Evolutionary conservation across 768 basidiomycete species (phyloP), one percentile per base, ranked within the genome.

Genomic region (Leccinellum luteum): DNA sequence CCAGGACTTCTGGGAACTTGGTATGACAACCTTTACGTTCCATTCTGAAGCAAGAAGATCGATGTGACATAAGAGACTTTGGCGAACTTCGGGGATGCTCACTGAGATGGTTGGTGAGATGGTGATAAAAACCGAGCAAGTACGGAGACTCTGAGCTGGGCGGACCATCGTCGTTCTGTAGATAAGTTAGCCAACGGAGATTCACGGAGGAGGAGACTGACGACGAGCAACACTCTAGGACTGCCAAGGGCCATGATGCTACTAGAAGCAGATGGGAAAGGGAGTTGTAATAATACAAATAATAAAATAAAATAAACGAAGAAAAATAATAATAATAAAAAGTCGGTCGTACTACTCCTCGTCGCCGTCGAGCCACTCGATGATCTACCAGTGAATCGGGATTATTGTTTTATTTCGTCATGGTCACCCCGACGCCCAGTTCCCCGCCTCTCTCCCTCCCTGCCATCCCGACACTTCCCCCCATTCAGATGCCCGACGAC

Each of bases 1-100:
- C 91, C 92, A 94, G 35, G 89, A 90, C 69, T 90, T 92, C 68
- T 94, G 91, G 10, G 86, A 78, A 63, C 84, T 89, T 14, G 90
- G 90, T 25, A 92, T 75, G 54, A 92, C 87, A 15, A 92, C 91
- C 66, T 83, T 87, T 38, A 92, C 88, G 64, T 89, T 77, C 86
- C 87, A 91, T 14, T 86, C 90, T 88, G 60, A 27, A 51, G 41
- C 21, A 47, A 14, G 38, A 17, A 48, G 30, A 49, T 14, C 48
- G 23, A 44, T 28, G 54, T 34, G 54, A 58, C 27, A 57, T 60
- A 45, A 64, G 53, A 32, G 45, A 58, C 48, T 25, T 41, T 50
- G 54, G 50, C 52, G 65, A 47, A 56, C n/a, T n/a, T n/a, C n/a
- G 15, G 27, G 28, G 34, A 60, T 27, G 30, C 75, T 59, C 65